Evolutionary conservation across 2,329 filamentous ascomycete species (phyloP).

Genomic region (Epichloe amarillans): DNA sequence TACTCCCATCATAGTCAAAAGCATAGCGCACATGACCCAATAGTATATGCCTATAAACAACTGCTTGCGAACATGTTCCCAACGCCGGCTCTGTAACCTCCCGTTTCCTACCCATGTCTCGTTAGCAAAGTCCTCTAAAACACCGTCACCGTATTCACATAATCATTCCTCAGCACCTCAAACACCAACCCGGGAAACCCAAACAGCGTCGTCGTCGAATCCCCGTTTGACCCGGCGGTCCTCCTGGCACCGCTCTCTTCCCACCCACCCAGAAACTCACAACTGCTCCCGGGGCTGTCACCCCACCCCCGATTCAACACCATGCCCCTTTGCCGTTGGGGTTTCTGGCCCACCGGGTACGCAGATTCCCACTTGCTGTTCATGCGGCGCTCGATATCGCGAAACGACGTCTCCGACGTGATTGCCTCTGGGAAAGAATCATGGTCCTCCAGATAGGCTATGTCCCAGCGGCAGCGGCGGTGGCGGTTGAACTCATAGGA

Average conservation of each 20-base stretch:
- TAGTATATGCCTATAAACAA: too few relatives aligned
- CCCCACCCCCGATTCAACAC: constrained; percentile 84
- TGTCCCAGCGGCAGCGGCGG: constrained; percentile 75
- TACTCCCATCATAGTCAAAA: too few relatives aligned
- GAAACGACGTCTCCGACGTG: constrained; percentile 66
- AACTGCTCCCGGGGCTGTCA: constrained; percentile 75
- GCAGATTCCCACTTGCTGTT: constrained; percentile 56
- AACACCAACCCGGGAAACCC: constrained; percentile 91
- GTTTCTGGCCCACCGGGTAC: constrained; percentile 42
- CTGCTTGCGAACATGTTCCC: too few relatives aligned
- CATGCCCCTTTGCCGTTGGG: constrained; percentile 55
- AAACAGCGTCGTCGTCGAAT: constrained; percentile 69
- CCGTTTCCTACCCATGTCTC: not conserved
- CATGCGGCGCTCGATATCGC: constrained; percentile 56
- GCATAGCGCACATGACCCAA: too few relatives aligned
- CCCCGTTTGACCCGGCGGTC: constrained; percentile 40
- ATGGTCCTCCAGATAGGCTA: constrained; percentile 37
- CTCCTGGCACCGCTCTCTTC: constrained; percentile 55
- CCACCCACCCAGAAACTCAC: constrained; percentile 74
- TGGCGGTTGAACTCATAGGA: constrained; percentile 96
- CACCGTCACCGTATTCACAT: constrained; percentile 78
- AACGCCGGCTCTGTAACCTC: too few relatives aligned
- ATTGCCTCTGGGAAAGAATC: constrained; percentile 31
- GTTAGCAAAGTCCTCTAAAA: constrained; percentile 40
- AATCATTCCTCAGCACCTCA: constrained; percentile 87